Conservation (phyloP, 1,139 yeast species). For the Debaryomyces sp. region DNA sequence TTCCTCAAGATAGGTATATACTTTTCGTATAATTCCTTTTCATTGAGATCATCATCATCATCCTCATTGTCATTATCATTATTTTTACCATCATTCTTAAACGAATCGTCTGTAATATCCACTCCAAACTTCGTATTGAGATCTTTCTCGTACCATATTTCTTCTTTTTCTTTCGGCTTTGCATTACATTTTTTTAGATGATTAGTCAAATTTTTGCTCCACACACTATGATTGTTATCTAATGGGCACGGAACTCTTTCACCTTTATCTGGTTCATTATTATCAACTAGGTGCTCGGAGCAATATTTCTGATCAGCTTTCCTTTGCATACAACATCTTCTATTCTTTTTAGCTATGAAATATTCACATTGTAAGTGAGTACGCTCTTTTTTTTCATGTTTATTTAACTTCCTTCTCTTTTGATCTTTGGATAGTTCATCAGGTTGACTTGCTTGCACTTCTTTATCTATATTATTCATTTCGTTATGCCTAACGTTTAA, state of each 20-base stretch:
- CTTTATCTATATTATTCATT: background rate
- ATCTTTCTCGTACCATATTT: constrained; percentile 47
- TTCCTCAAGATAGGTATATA: constrained; percentile 35
- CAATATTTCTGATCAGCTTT: constrained; percentile 55
- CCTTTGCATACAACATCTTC: constrained; percentile 66
- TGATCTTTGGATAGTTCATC: background rate
- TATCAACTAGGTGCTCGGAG: constrained; percentile 56
- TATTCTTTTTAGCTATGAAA: constrained; percentile 47
- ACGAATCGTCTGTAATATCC: constrained; percentile 17
- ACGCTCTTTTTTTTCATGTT: constrained; percentile 3
- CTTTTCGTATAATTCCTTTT: constrained; percentile 19
- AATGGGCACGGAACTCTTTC: constrained; percentile 74
- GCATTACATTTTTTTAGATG: constrained; percentile 71
- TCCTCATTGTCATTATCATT: constrained; percentile 9
- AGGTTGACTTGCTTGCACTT: background rate
- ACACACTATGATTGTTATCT: constrained; percentile 74
- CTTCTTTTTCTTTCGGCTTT: constrained; percentile 30
- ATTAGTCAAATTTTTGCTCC: constrained; percentile 55
- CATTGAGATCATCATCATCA: constrained; percentile 15
- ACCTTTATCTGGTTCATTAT: constrained; percentile 16
- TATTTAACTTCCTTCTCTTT: constrained; percentile 13
- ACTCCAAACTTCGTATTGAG: constrained; percentile 29
- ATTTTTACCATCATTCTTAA: constrained; percentile 16
- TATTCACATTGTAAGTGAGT: constrained; percentile 45
- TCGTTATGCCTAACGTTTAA: background rate